A percentile compares a stretch with the other conserved stretches of the same genome.
These are phyloP conservation scores for Sporothrix pallida DNA, from an alignment of 2,329 filamentous ascomycete species.

Conservation along the genomic window DNA sequence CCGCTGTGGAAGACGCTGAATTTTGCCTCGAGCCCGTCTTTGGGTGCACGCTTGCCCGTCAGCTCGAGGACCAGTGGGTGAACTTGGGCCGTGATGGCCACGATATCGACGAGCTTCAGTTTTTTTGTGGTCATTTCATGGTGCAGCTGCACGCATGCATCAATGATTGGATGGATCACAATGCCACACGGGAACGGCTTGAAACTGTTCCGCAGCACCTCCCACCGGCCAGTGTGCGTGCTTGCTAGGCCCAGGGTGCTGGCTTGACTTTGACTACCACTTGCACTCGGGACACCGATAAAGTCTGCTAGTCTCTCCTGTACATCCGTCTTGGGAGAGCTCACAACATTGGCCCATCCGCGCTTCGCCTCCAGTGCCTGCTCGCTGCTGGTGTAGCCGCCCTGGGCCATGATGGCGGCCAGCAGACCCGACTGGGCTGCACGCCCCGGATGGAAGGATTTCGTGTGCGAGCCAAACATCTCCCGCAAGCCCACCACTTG, in stretches of 20 bases:
- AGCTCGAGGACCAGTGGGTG: conserved; percentile 60
- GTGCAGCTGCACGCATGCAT: conserved; percentile 56
- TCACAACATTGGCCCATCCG: conserved; percentile 60
- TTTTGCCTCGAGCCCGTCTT: conserved; percentile 58
- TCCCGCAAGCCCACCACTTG: conserved; percentile 60
- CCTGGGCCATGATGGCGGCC: conserved; percentile 47
- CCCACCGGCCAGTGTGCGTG: conserved; percentile 51
- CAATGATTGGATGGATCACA: conserved; percentile 61
- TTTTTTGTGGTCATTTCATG: conserved; percentile 45
- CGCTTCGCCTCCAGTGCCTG: conserved; percentile 57
- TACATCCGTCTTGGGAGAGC: conserved; percentile 46
- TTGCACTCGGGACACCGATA: neutral
- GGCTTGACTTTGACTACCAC: too few species aligned
- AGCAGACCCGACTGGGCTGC: conserved; percentile 59
- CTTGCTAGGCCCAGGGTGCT: conserved; percentile 41
- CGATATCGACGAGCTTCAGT: conserved; percentile 45
- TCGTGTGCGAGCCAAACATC: conserved; percentile 62
- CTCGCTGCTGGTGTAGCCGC: conserved; percentile 56
- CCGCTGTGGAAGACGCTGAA: conserved; percentile 62
- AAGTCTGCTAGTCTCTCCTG: conserved; percentile 41
- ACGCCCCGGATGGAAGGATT: conserved; percentile 60
- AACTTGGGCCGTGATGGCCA: conserved; percentile 51
- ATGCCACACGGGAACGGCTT: conserved; percentile 64
- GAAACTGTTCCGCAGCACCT: conserved; percentile 60
- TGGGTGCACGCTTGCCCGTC: conserved; percentile 56